Conservation (phyloP, 768 basidiomycete genomes). For the Suillus variegatus region DNA sequence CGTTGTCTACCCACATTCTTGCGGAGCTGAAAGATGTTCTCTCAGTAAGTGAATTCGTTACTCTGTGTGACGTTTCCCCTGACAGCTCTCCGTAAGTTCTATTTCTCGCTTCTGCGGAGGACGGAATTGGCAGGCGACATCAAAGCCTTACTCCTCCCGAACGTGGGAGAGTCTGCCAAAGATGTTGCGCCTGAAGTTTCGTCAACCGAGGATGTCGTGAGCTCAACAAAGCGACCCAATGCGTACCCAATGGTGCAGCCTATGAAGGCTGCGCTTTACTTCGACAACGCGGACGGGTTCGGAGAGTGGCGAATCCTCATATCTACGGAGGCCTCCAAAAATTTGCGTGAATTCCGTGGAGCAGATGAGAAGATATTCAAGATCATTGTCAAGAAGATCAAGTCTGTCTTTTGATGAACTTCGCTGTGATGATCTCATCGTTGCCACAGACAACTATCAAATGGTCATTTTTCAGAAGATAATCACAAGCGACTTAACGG, state of each 20-base stretch:
- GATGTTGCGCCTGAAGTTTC: background rate
- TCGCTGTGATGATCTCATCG: background rate
- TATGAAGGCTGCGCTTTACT: slow-evolving; percentile 61
- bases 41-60: slow-evolving; percentile 23
- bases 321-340: slow-evolving; percentile 47
- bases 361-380: slow-evolving; percentile 47
- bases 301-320: slow-evolving; percentile 67
- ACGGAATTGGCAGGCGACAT: slow-evolving; percentile 14
- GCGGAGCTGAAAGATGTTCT: slow-evolving; percentile 28
- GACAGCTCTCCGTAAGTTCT: slow-evolving; percentile 19
- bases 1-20: slow-evolving; percentile 19
- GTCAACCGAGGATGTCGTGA: slow-evolving; percentile 3
- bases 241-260: slow-evolving; percentile 53
- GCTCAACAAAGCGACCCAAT: slow-evolving; percentile 10
- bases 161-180: slow-evolving; percentile 3
- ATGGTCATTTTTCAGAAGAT: slow-evolving; percentile 66
- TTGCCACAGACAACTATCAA: slow-evolving; percentile 58
- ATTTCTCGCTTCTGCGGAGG: slow-evolving; percentile 22
- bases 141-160: slow-evolving; percentile 9
- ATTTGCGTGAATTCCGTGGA: slow-evolving; percentile 49
- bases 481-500: slow-evolving; percentile 65
- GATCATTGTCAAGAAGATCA: slow-evolving; percentile 69
- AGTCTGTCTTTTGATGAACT: slow-evolving; percentile 36
- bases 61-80: background rate
- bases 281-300: slow-evolving; percentile 58